Base-by-base conservation (phyloP, 1,139 yeast genomes). In the Yamadazyma pseudoaaseri region DNA sequence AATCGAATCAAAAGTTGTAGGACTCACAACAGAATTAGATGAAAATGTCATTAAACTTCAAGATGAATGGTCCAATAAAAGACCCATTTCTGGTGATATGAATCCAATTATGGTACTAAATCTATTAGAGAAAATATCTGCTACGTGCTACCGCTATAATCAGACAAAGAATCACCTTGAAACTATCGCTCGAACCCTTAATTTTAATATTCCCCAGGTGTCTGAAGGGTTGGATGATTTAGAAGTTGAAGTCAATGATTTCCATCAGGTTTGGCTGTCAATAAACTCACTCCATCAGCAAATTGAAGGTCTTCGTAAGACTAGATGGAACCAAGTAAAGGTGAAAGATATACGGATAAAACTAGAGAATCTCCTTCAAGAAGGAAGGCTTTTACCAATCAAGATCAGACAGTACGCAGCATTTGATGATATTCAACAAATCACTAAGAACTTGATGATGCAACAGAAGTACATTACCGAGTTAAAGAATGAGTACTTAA, bases 401-500 rank as follows among this genome's bases (percentile, higher is more conserved):
- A 66, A 73, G 13, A 68, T 82, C 14, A 70, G 87, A 6, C 89
- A 81, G 43, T 84, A 85, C 51, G 65, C 80, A 1, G 87, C 90
- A 0, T 83, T 81, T 51, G 83, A 76, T 43, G 73, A 73, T 26
- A 65, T 82, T 20, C 80, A 79, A 43, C 58, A 57, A 10, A 49
- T 53, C 0, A 54, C 85, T 5, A 73, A 73, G 37, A 48, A 53
- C 2, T 53, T 71, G 23, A 45, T 73, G 17, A 65, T 66, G 35
- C 54, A 62, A 4, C 60, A 65, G 18, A 56, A 74, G 1, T 39
- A 69, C 8, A 33, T 85, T 1, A 47, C 61, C 1, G 80, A 75
- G 5, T 58, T 89, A 41, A 76, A 72, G 41, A 70, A 76, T 11
- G 83, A 74, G 1, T 70, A 76, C 0, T 58, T 89, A 46, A 76